Conservation (phyloP, 176 grass and related monocot genomes). For the Chloris gayana region DNA sequence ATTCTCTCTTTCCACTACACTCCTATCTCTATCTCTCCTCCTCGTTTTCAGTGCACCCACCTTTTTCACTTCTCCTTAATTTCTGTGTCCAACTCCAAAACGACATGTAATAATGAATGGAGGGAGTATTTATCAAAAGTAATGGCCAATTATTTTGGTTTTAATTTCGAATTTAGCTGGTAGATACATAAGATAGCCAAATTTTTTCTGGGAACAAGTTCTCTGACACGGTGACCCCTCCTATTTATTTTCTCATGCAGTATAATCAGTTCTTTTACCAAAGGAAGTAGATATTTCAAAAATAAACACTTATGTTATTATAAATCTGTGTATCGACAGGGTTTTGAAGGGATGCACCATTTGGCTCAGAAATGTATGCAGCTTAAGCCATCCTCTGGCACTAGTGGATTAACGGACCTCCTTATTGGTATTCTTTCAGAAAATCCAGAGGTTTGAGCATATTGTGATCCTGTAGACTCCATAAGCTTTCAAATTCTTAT, state of each 20-base stretch:
- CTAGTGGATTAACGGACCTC: constrained; percentile 72
- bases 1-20: too few species aligned
- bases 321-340: constrained; percentile 59
- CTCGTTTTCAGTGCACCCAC: too few species aligned
- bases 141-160: neutral
- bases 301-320: constrained; percentile 17
- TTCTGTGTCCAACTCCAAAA: too few species aligned
- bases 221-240: neutral
- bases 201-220: constrained; percentile 15
- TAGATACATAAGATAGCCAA: neutral
- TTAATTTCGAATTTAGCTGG: constrained; percentile 13
- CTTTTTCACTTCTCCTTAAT: too few species aligned
- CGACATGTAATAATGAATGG: too few species aligned
- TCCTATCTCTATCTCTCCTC: too few species aligned
- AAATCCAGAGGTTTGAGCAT: constrained; percentile 77
- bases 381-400: constrained; percentile 69
- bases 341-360: constrained; percentile 89
- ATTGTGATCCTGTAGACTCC: constrained; percentile 36
- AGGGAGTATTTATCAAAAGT: constrained; percentile 34
- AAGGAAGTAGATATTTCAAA: neutral
- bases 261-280: too few species aligned
- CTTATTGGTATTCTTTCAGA: constrained; percentile 82
- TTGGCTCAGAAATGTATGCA: constrained; percentile 86
- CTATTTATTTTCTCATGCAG: constrained; percentile 29
- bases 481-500: constrained; percentile 15